Evolutionary conservation across 257 asterid genomes (phyloP), one percentile per base, ranked within the genome.

Genomic region (Solanum stenotomum): DNA sequence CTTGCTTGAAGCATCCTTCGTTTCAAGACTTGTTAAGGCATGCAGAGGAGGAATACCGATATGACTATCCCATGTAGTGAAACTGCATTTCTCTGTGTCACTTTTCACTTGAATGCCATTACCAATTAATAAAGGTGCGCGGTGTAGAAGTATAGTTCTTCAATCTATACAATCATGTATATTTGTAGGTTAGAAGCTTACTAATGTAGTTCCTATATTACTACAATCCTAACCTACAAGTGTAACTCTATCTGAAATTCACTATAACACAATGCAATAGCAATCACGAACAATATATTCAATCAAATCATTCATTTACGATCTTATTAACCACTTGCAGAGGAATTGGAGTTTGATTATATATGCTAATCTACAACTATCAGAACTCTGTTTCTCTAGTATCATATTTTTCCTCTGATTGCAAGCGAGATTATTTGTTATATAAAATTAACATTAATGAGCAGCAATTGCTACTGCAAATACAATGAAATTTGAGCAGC

Each of bases 21-120:
- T 88, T 83, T 38, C 89, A 67, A 42, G 65, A 88, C 25, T 34
- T 83, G 84, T 10, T 88, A 68, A 67, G 65, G 31, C 35, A 37
- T 18, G 78, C 85, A 27, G 85, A 87, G 78, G 89, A 87, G 2
- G 89, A 87, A 68, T 82, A 59, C 15, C 4, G 25, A 22, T 87
- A 33, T 56, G 79, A 67, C 84, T 15, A 63, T 87, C 16, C 89
- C 87, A n/a, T 87, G 89, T n/a, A 44, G 72, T 20, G 74, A 79
- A 2, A 77, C 61, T 5, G 37, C 83, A 18, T 87, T 87, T 85
- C 59, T 82, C 1, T 6, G 22, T 44, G 49, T 82, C 87, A 82
- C 65, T 44, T 87, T 84, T 72, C 67, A 86, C 72, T 46, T 86
- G 27, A 44, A 44, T 44, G 85, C 8, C 67, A 0, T 1, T 8